phyloP scores from a whole-genome alignment of 805 yeast genomes.

The Candida khao-thaluensis region DNA sequence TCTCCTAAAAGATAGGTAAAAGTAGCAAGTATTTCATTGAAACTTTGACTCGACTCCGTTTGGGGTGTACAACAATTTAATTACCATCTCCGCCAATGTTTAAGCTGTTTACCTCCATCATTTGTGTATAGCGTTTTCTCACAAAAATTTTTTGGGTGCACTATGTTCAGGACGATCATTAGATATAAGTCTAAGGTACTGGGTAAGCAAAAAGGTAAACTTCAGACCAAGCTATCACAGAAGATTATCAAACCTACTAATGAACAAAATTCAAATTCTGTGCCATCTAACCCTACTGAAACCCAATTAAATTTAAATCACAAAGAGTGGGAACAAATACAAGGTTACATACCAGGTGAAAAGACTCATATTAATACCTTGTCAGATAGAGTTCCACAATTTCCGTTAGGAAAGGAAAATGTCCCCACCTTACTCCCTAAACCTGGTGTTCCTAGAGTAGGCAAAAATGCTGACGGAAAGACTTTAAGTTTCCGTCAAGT shows the following conservation, averaged over 20 bases:
- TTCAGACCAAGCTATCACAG: background rate
- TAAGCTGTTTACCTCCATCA: no score
- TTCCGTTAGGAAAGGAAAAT: slow-evolving; percentile 63
- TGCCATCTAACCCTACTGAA: background rate
- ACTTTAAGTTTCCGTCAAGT: slow-evolving; percentile 58
- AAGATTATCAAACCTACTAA: no score
- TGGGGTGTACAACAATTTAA: no score
- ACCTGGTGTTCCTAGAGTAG: slow-evolving; percentile 76
- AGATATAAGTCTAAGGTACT: slow-evolving; percentile 8
- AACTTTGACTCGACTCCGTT: no score
- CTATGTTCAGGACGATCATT: slow-evolving; percentile 6
- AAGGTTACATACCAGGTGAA: slow-evolving; percentile 60
- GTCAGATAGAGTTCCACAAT: slow-evolving; percentile 60
- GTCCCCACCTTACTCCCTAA: slow-evolving; percentile 69
- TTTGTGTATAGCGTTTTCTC: slow-evolving; percentile 3
- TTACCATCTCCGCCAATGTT: no score
- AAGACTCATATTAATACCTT: slow-evolving; percentile 42
- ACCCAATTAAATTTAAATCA: slow-evolving; percentile 11
- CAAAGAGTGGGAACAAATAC: slow-evolving; percentile 43
- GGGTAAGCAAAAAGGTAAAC: background rate
- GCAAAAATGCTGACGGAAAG: slow-evolving; percentile 26
- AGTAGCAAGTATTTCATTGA: no score
- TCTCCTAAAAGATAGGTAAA: no score
- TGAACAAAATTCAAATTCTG: no score
- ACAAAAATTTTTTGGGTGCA: slow-evolving; percentile 7